Evolutionary conservation across 164 flowering plant genomes (phyloP).

Genomic region (Dillenia suffruticosa): DNA sequence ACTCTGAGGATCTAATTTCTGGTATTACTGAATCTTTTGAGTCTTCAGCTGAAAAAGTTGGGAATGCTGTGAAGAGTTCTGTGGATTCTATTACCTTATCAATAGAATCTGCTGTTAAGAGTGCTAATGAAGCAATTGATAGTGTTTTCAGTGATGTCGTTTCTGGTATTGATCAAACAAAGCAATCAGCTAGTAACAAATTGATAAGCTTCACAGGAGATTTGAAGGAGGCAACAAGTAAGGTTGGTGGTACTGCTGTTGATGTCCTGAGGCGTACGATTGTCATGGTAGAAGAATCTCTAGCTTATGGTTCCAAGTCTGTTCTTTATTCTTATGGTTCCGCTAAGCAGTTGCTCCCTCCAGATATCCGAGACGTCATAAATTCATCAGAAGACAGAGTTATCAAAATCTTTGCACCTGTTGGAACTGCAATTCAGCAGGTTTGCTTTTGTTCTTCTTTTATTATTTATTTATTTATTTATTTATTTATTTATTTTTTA

Average conservation of each 20-base stretch:
- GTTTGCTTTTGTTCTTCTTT: conserved; percentile 23
- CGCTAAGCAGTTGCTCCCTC: conserved; percentile 66
- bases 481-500: not conserved
- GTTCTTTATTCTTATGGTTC: conserved; percentile 53
- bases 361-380: conserved; percentile 46
- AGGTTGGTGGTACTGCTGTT: conserved; percentile 39
- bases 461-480: not conserved
- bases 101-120: conserved; percentile 24
- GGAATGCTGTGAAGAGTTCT: conserved; percentile 34
- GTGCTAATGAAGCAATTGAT: conserved; percentile 44
- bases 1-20: conserved; percentile 28
- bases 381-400: conserved; percentile 51
- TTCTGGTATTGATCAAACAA: conserved; percentile 41
- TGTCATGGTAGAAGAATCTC: conserved; percentile 48
- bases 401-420: conserved; percentile 44
- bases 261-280: conserved; percentile 51
- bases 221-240: conserved; percentile 43
- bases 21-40: conserved; percentile 36
- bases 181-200: conserved; percentile 37
- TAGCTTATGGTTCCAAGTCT: conserved; percentile 41
- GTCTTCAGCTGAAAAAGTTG: conserved; percentile 40
- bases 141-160: conserved; percentile 26
- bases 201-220: conserved; percentile 43
- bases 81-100: conserved; percentile 45
- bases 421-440: conserved; percentile 49